phyloP scores from a whole-genome alignment of 129 eudicot species.

The Oenanthe sinensis region DNA sequence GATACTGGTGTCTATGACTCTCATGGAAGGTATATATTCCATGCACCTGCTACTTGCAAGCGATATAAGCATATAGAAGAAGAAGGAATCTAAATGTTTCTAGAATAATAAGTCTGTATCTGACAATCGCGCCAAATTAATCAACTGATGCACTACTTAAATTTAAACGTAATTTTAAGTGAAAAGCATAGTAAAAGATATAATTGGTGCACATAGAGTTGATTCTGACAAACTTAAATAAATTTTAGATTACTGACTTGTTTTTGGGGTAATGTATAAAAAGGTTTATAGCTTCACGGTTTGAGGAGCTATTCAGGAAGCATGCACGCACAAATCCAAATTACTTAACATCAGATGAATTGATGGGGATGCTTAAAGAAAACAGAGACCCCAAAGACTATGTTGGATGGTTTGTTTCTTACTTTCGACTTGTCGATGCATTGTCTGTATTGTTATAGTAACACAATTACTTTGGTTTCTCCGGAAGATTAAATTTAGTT shows the following conservation, averaged over 20 bases:
- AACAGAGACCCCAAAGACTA: constrained; percentile 74
- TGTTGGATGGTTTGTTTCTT: constrained; percentile 34
- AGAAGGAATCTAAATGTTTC: not conserved
- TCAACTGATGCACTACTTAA: not conserved
- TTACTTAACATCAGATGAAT: constrained; percentile 56
- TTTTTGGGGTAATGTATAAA: not conserved
- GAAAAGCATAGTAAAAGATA: not conserved
- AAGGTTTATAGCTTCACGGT: constrained; percentile 53
- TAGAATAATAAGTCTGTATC: not conserved
- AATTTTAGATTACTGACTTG: not conserved
- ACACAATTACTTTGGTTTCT: not conserved
- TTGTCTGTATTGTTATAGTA: not conserved
- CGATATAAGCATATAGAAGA: too few relatives aligned
- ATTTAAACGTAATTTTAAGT: not conserved
- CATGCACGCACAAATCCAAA: constrained; percentile 47
- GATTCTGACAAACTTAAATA: not conserved
- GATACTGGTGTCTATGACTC: constrained; percentile 71
- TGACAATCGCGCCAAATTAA: not conserved
- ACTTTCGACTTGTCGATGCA: not conserved
- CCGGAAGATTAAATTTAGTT: not conserved
- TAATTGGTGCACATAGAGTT: not conserved
- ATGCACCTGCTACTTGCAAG: not conserved
- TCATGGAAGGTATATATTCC: constrained; percentile 69
- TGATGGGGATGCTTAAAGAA: constrained; percentile 44
- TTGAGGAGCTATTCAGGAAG: constrained; percentile 69